A percentile compares a stretch with the other conserved stretches of the same genome.
phyloP scores from a whole-genome alignment of 2,329 filamentous ascomycete species.

The Metarhizium sp. region DNA sequence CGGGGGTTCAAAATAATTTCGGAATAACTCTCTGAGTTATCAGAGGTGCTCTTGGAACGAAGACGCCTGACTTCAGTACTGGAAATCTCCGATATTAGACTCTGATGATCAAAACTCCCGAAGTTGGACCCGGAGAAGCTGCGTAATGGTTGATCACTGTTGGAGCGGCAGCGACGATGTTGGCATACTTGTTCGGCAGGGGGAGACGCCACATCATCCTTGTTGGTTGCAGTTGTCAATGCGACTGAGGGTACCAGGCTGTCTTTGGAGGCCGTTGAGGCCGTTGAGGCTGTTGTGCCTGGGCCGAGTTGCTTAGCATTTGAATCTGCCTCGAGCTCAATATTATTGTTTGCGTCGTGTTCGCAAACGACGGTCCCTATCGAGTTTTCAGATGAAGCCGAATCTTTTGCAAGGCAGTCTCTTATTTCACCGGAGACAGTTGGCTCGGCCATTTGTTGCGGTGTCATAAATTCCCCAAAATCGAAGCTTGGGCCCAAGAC shows the following conservation, averaged over 20 bases:
- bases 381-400: neutral
- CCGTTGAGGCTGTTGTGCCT: neutral
- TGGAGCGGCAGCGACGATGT: slow-evolving; percentile 1
- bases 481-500: slow-evolving; percentile 5
- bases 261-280: neutral
- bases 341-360: neutral
- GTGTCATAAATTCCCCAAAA: slow-evolving; percentile 2
- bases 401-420: neutral
- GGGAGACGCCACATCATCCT: neutral
- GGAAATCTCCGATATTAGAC: neutral
- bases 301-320: neutral
- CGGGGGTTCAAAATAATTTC: neutral
- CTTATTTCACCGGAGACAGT: neutral
- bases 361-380: neutral
- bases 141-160: slow-evolving; percentile 3
- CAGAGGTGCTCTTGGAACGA: slow-evolving; percentile 2
- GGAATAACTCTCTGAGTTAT: slow-evolving; percentile 1
- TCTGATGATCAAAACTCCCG: neutral
- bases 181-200: neutral
- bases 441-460: neutral
- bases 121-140: neutral
- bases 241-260: neutral
- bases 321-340: neutral
- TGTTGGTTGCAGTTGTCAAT: neutral
- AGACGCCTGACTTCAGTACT: neutral